A percentile compares a stretch with the other conserved stretches of the same genome.
These are phyloP conservation scores for Brassica rapa DNA, from an alignment of 345 rosid genomes.

Conservation along the genomic window DNA sequence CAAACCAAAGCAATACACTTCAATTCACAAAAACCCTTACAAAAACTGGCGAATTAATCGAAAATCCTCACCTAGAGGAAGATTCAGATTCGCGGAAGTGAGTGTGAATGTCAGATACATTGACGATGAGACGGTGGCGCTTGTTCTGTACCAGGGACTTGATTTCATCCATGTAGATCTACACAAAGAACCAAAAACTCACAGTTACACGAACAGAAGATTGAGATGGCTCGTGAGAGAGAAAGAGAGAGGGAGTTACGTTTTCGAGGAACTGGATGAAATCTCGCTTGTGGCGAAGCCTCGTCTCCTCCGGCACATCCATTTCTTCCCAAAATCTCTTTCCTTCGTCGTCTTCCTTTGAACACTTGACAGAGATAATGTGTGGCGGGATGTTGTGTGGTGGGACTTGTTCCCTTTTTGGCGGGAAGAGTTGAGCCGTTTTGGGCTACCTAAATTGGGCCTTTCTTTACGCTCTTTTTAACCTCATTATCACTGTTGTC, in stretches of 20 bases:
- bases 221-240: background rate
- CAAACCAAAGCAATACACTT: background rate
- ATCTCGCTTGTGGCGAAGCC: conserved; percentile 76
- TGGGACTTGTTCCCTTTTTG: background rate
- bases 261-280: conserved; percentile 72
- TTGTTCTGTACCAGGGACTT: conserved; percentile 80
- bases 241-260: conserved; percentile 41
- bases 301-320: conserved; percentile 66
- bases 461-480: background rate
- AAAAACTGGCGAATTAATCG: background rate
- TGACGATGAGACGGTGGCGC: conserved; percentile 88
- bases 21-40: background rate
- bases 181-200: background rate
- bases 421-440: background rate
- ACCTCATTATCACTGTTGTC: background rate
- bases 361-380: background rate
- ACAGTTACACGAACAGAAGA: background rate
- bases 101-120: conserved; percentile 84
- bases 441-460: background rate
- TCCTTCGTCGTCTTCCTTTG: background rate
- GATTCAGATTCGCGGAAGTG: conserved; percentile 52
- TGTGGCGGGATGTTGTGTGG: background rate
- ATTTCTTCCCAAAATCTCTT: conserved; percentile 37
- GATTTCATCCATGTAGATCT: conserved; percentile 81
- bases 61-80: conserved; percentile 54